phyloP scores from a whole-genome alignment of 805 yeast genomes.

The Teunomyces gatunensis region DNA sequence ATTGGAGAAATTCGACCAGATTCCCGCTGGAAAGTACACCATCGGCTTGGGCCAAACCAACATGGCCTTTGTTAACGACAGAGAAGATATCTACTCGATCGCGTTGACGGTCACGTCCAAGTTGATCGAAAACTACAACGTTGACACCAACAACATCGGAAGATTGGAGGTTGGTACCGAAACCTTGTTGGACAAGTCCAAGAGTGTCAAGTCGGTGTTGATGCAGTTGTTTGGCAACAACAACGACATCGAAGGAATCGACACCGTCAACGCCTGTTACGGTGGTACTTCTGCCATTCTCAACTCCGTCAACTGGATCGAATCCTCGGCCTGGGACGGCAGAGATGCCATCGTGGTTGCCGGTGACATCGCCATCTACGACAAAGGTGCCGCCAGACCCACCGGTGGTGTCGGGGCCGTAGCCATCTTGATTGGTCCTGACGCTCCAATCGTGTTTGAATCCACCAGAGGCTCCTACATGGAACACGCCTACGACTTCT shows the following conservation, averaged over 20 bases:
- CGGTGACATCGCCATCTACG: constrained; percentile 97
- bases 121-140: constrained; percentile 73
- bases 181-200: constrained; percentile 93
- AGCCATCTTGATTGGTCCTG: constrained; percentile 93
- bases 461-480: constrained; percentile 85
- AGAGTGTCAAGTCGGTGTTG: constrained; percentile 91
- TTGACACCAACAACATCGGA: constrained; percentile 81
- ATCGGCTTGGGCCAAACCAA: constrained; percentile 98
- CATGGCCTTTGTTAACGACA: constrained; percentile 95
- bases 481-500: constrained; percentile 97
- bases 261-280: constrained; percentile 95
- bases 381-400: constrained; percentile 97
- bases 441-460: constrained; percentile 94
- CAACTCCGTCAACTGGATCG: constrained; percentile 94
- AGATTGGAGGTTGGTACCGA: constrained; percentile 98
- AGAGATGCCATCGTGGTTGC: constrained; percentile 95
- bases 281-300: constrained; percentile 97
- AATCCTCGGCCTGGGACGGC: constrained; percentile 96
- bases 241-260: constrained; percentile 91
- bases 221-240: constrained; percentile 92
- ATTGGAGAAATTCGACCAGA: constrained; percentile 79
- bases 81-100: constrained; percentile 95
- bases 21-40: constrained; percentile 93
- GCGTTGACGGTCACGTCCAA: constrained; percentile 82
- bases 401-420: constrained; percentile 99